Conservation (phyloP, 2,329 filamentous ascomycete species). For the Alternaria ethzedia region DNA sequence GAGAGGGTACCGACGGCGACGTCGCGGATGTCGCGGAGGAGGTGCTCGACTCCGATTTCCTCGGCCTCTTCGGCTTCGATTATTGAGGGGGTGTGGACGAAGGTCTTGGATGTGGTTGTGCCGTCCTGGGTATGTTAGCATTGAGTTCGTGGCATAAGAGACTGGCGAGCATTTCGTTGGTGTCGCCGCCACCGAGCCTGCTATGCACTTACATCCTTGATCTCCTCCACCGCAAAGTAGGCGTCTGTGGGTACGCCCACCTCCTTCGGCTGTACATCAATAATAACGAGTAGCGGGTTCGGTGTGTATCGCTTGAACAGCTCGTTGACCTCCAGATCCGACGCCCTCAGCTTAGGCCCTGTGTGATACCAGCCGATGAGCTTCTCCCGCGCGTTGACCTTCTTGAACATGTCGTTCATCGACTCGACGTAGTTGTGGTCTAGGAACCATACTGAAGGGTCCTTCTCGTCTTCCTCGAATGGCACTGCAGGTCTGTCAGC, state of each 20-base stretch:
- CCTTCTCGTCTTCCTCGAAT: slow-evolving; percentile 98
- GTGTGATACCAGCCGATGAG: slow-evolving; percentile 99
- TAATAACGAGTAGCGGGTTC: slow-evolving; percentile 94
- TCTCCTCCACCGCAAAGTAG: slow-evolving; percentile 99
- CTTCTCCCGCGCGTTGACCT: slow-evolving; percentile 98
- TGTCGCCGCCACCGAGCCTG: neutral
- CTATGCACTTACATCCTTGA: slow-evolving; percentile 82
- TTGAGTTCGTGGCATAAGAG: neutral
- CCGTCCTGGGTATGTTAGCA: slow-evolving; percentile 71
- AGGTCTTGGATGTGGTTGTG: slow-evolving; percentile 94
- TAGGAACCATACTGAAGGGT: slow-evolving; percentile 97
- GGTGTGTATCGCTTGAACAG: slow-evolving; percentile 99
- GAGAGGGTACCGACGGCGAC: slow-evolving; percentile 96
- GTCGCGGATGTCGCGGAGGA: slow-evolving; percentile 96
- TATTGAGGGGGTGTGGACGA: slow-evolving; percentile 96
- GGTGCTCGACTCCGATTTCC: slow-evolving; percentile 97
- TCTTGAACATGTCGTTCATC: slow-evolving; percentile 99
- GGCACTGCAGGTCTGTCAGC: slow-evolving; percentile 68
- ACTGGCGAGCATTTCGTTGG: no score
- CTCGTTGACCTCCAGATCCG: slow-evolving; percentile 98
- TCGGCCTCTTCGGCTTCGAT: slow-evolving; percentile 99
- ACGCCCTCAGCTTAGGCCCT: slow-evolving; percentile 93
- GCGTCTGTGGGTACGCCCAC: slow-evolving; percentile 97
- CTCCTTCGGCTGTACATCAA: slow-evolving; percentile 98
- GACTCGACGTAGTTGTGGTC: slow-evolving; percentile 99